These are phyloP conservation scores for Colletotrichum sp. DNA, from an alignment of 2,329 filamentous ascomycete species.

Conservation along the genomic window DNA sequence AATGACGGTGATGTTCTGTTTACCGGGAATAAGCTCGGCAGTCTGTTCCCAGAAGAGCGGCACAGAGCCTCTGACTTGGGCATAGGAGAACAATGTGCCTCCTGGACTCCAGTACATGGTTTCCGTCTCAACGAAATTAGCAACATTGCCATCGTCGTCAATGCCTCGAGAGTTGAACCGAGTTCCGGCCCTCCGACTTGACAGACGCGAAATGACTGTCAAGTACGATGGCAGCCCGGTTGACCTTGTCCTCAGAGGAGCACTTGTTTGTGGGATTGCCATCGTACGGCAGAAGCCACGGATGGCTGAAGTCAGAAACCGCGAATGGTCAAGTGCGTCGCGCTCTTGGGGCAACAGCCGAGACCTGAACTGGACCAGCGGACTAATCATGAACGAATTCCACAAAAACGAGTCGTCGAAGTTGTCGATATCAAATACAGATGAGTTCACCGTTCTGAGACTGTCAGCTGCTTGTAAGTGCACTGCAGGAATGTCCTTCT, in stretches of 20 bases:
- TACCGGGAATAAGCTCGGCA: slow-evolving; percentile 83
- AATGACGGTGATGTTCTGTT: slow-evolving; percentile 93
- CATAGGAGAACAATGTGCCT: slow-evolving; percentile 86
- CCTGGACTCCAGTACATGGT: slow-evolving; percentile 87
- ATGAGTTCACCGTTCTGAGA: slow-evolving; percentile 71
- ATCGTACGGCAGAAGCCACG: slow-evolving; percentile 90
- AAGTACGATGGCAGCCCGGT: slow-evolving; percentile 82
- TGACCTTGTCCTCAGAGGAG: slow-evolving; percentile 68
- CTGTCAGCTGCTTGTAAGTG: slow-evolving; percentile 20
- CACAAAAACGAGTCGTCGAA: slow-evolving; percentile 93
- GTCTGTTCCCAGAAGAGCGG: slow-evolving; percentile 98
- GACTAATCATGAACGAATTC: slow-evolving; percentile 99
- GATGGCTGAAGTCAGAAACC: slow-evolving; percentile 91
- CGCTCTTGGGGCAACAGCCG: slow-evolving; percentile 78
- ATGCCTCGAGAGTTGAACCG: slow-evolving; percentile 97
- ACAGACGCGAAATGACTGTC: slow-evolving; percentile 89
- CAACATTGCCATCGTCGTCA: slow-evolving; percentile 95
- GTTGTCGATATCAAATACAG: slow-evolving; percentile 88
- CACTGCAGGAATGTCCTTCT: slow-evolving; percentile 14
- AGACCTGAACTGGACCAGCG: slow-evolving; percentile 87
- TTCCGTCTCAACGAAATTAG: slow-evolving; percentile 99
- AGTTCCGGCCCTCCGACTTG: slow-evolving; percentile 89
- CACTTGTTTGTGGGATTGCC: slow-evolving; percentile 77
- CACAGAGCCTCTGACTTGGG: slow-evolving; percentile 89
- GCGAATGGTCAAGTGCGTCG: slow-evolving; percentile 80